These are phyloP conservation scores for Gymnopus androsaceus DNA, from an alignment of 1,284 basidiomycete species.

Conservation along the genomic window DNA sequence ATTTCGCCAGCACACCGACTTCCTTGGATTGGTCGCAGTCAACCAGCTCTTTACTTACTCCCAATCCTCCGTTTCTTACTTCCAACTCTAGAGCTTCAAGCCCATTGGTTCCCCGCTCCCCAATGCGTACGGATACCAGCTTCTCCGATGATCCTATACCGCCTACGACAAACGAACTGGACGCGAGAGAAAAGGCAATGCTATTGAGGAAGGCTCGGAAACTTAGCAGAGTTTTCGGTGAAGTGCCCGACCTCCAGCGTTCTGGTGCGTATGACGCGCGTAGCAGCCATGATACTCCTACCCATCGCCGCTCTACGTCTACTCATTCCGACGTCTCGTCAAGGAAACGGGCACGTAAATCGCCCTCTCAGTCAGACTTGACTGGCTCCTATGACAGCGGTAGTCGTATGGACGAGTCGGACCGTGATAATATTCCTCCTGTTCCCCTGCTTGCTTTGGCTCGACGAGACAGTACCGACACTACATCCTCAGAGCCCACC, in stretches of 20 bases:
- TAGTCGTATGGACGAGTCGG: neutral
- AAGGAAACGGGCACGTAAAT: neutral
- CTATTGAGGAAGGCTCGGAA: conserved; percentile 45
- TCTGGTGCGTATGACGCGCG: neutral
- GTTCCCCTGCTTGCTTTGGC: neutral
- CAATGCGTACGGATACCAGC: conserved; percentile 10
- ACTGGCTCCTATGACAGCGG: neutral
- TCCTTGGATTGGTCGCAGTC: conserved; percentile 3
- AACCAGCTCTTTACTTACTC: conserved; percentile 4
- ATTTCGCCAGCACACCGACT: conserved; percentile 9
- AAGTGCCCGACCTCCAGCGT: conserved; percentile 20
- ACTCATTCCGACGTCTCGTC: neutral
- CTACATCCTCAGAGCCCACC: neutral
- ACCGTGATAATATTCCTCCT: neutral
- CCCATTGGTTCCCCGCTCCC: neutral
- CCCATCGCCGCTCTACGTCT: conserved; percentile 9
- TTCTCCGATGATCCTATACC: conserved; percentile 22
- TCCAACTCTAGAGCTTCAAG: conserved; percentile 18
- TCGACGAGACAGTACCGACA: neutral
- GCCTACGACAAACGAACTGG: conserved; percentile 37
- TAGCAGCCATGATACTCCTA: neutral
- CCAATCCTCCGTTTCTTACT: neutral
- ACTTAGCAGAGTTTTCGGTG: conserved; percentile 44
- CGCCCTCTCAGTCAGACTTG: conserved; percentile 4
- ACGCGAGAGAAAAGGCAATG: conserved; percentile 37